phyloP scores from a whole-genome alignment of 345 rosid species.

The Murraya koenigii region DNA sequence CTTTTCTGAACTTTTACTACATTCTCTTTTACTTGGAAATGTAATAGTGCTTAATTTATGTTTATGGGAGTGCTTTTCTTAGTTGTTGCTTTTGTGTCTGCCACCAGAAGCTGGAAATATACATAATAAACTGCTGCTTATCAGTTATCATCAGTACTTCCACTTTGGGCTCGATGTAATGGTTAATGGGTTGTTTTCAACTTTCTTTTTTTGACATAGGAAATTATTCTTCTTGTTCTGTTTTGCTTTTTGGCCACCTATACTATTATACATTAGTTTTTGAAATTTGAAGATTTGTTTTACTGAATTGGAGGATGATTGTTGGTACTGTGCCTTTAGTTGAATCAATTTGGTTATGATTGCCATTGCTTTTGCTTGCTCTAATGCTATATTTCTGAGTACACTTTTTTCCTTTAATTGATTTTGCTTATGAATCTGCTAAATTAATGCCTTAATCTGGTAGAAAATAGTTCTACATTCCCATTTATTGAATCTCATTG shows the following conservation, averaged over 20 bases:
- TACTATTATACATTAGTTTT: background rate
- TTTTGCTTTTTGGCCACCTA: background rate
- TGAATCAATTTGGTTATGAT: background rate
- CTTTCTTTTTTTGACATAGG: conserved; percentile 15
- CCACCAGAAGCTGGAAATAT: background rate
- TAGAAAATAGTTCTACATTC: background rate
- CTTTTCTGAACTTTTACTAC: background rate
- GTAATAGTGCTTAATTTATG: background rate
- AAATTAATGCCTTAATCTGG: background rate
- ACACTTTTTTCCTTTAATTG: too few relatives aligned
- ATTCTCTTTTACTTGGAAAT: conserved; percentile 7
- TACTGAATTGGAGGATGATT: background rate
- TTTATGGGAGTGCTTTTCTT: conserved; percentile 9
- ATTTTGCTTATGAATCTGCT: background rate
- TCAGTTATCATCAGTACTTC: background rate
- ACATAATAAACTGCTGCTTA: background rate
- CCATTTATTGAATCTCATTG: background rate
- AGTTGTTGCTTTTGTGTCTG: conserved; percentile 1
- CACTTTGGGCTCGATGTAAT: background rate
- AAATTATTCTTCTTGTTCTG: conserved; percentile 2
- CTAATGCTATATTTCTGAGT: background rate
- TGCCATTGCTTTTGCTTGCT: background rate
- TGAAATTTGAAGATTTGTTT: conserved; percentile 7
- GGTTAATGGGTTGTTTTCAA: background rate
- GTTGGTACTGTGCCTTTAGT: background rate